Base-by-base conservation (phyloP, 345 rosid species). In the Hevea brasiliensis region DNA sequence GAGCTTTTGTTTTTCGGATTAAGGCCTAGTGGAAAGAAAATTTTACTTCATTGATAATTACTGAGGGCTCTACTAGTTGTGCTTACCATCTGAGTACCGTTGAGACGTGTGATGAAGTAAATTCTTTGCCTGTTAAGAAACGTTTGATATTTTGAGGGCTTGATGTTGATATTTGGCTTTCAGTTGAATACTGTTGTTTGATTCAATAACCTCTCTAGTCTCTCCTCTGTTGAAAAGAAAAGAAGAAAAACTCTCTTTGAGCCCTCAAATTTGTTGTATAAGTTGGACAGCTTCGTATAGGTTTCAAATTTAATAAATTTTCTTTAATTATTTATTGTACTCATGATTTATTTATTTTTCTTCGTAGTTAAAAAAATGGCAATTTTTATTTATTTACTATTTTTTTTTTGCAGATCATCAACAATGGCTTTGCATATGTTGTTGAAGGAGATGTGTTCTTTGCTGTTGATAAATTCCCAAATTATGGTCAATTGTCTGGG, bases 391-490 rank as follows among this genome's bases (percentile, higher is more conserved):
- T n/a, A n/a, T n/a, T n/a, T n/a, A n/a, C n/a, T n/a, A n/a, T n/a
- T n/a, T n/a, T n/a, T n/a, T 8, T 56, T 79, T 74, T 84, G 83
- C 89, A 92, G 99, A 92, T 91, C 59, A 89, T 95, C 51, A 74
- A 87, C 61, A 92, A 92, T 23, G 96, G 72, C 68, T 88, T 71
- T 77, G 99, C 89, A 24, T 95, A 91, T 71, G 83, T 51, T 11
- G 94, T 87, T 65, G 94, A 83, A 18, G 96, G 96, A 9, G 96
- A 92, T 79, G 97, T 92, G 74, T 92, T 86, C 84, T 94, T 90
- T 69, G 62, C 95, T 12, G 91, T 92, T 18, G 94, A 92, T 10
- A 87, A 83, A 67, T 88, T 85, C 71, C 86, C 92, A 10, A 81
- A 94, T 58, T 94, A 94, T 74, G 97, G 98, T 6, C 84, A 81